Evolutionary conservation across 352 stramenopile genomes (phyloP), one percentile per base, ranked within the genome.

Genomic region (Aphanomyces cochlioides): DNA sequence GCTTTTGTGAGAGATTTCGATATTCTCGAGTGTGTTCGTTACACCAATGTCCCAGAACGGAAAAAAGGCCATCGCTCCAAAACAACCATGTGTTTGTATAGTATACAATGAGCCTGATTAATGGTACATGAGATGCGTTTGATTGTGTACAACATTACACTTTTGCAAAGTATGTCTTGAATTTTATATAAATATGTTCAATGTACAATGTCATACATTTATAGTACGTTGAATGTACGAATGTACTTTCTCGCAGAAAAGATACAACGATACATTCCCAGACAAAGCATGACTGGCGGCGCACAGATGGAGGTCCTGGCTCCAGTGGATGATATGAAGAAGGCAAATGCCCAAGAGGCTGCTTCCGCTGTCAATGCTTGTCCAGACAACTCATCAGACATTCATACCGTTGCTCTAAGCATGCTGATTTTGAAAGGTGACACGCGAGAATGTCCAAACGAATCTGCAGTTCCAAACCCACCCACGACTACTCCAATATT

Each of bases 341-440:
- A 15, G 36, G 56, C 13, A 34, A 15, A 64, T 13, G 21, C 28
- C 3, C 5, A 19, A 10, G 47, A n/a, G 5, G n/a, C 13, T 7
- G 13, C 37, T 10, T 45, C 10, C n/a, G 7, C 12, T 6, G 21
- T 45, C 5, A 19, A 38, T n/a, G 3, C 28, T 38, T 10, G 1
- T 58, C 28, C 13, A 19, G 56, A 10, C 10, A 38, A 10, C 15
- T 38, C 56, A 13, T 38, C 19, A 15, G 56, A 64, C 36, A 37
- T 64, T 7, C 56, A 41, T 19, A 64, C 21, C 15, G 56, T 64
- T 34, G 56, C 56, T 19, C 13, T 64, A 38, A 64, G 56, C 36
- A 64, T 64, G 56, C 56, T 64, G 17, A 64, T 41, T 15, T 38
- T 64, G 19, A 64, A 64, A 38, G n/a, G 36, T 38, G 36, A 34